Base-by-base conservation (phyloP, 345 rosid genomes). In the Corchorus olitorius region DNA sequence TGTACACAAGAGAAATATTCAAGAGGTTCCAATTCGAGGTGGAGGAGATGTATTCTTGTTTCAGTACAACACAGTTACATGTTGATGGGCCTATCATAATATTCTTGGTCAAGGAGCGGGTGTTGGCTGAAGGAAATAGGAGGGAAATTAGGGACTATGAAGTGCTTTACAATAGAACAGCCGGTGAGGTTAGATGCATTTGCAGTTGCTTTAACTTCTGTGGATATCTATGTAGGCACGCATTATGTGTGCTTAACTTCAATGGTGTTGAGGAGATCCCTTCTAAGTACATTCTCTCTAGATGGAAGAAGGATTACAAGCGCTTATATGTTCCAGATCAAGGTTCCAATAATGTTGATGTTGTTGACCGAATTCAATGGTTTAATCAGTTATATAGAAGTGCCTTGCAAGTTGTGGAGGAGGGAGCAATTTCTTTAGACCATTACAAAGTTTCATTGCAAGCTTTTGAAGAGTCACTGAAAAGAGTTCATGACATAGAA, bases 161-260 rank as follows among this genome's bases (percentile, higher is more conserved):
- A 76, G 97, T 94, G 59, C 75, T 90, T 56, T 90, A 90, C 86
- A 90, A 94, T 50, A 87, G 95, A 85, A 77, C 91, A 13, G 92
- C 87, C 0, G 84, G 86, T 4, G 98, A 91, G 83, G 93, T 93
- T 60, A 79, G 98, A 53, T 94, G 98, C 82, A 86, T 87, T 9
- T 93, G 98, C 76, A 88, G 95, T 79, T 90, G 97, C 86, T 94
- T 94, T 77, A 91, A 87, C 83, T 89, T 86, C 75, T 86, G 85
- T 37, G 98, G 98, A 16, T 94, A 94, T 77, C 75, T 94, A 16
- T 94, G 97, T 68, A 81, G 98, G 75, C 98, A 93, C 78, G 94
- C 97, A 33, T 74, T 94, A 3, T 88, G 93, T 75, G 92, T 92
- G 63, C 93, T 92, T 16, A 89, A 88, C 80, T 88, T 89, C 70